Base-by-base conservation (phyloP, 495 filamentous ascomycete genomes). In the Penicillium bialowiezense region DNA sequence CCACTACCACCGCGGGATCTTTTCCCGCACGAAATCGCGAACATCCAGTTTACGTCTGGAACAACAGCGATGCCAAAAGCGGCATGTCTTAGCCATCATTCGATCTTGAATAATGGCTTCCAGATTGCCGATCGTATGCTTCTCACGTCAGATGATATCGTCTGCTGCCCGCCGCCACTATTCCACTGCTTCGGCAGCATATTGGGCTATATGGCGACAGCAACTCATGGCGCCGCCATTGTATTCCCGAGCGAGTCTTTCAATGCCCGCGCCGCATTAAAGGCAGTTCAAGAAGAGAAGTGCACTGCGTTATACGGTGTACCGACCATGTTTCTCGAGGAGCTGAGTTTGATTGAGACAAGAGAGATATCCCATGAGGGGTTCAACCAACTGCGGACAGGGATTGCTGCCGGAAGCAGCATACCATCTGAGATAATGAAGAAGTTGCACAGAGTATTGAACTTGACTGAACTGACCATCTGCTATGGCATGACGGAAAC, bases 401-500 rank as follows among this genome's bases (percentile, higher is more conserved):
- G 93, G 8, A 97, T 97, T 51, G 92, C 86, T n/a, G 90, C 92
- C 0, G 93, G 93, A 13, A 87, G 82, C 41, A 87, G 81, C 33
- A 84, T 98, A 15, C 93, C 92, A 0, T 77, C 84, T 3, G 82
- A 89, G 45, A 64, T 98, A 19, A 96, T 98, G 93, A 80, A 82
- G 13, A 84, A 81, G 49, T 63, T 98, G 13, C 88, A 92, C 56
- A 72, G 71, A 29, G 74, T 63, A n/a, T 71, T 97, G 5, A 95
- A 95, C 39, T 71, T 98, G 23, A 83, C 79, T 0, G 88, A 96
- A 23, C 62, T 97, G 45, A 96, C 91, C 1, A 97, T 96, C 56
- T 96, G 93, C 73, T 98, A 98, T 66, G 93, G 91, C 31, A 98
- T 98, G 93, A 98, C 93, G 12, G 93, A 98, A 68, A 98, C 93